Evolutionary conservation across 2,329 filamentous ascomycete species (phyloP), one percentile per base, ranked within the genome.

Genomic region (Colletotrichum caudatum): DNA sequence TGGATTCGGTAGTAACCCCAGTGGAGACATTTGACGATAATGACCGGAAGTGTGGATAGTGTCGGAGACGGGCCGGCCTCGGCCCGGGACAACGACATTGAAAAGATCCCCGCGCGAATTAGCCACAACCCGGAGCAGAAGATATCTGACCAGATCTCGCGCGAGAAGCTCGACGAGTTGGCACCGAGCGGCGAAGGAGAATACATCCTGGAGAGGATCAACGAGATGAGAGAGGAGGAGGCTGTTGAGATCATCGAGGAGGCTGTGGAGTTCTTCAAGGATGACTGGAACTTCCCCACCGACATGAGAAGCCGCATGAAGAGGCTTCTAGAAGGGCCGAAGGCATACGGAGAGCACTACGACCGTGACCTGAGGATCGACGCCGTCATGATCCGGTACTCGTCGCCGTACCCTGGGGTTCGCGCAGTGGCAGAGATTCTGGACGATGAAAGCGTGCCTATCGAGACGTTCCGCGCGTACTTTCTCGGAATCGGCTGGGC

Each of bases 221-320:
- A 83, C 72, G 77, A 73, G 72, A 84, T 85, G 82, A 78, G 75
- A 54, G 81, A 82, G 76, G 82, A 83, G 37, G 82, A 84, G 66
- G 83, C 83, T 0, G 37, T 82, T 6, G 80, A 77, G 35, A 83
- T 84, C 60, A 71, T 85, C 11, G 66, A 75, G 2, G 82, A 84
- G 72, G 77, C 80, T 0, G 74, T 82, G 61, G 75, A 77, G 23
- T 84, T 84, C 73, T 81, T 83, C 71, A 75, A 77, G 29, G 83
- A 84, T 64, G 83, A 84, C 74, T 84, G 82, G 81, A 84, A 84
- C 74, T 84, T 84, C 50, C 83, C 83, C 0, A 74, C 78, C 2
- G 81, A 82, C 5, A 84, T 84, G 82, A 76, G 81, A 33, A 78
- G 78, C n/a, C 81, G 81, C 23, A 83, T 85, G 81, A 73, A 76